A percentile compares a stretch with the other conserved stretches of the same genome.
Conservation (phyloP, 352 stramenopile species). For the Globisporangium canariense region DNA sequence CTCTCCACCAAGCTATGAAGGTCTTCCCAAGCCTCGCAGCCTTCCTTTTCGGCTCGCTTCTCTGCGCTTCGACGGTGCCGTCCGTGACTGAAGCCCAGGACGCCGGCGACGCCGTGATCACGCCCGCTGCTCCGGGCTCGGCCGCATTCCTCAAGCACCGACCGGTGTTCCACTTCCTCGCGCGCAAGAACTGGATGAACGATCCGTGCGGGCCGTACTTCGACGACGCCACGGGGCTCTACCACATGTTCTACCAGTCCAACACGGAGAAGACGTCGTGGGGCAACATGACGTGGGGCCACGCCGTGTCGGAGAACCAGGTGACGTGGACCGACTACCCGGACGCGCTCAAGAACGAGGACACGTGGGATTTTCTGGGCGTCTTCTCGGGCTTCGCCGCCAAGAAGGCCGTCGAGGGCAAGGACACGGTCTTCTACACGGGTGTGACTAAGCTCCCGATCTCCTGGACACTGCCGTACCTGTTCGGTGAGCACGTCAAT, state of each 20-base stretch:
- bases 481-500: conserved; percentile 66
- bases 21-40: conserved; percentile 23
- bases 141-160: conserved; percentile 53
- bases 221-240: conserved; percentile 49
- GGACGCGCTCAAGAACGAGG: conserved; percentile 45
- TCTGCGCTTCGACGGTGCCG: conserved; percentile 3
- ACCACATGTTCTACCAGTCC: conserved; percentile 82
- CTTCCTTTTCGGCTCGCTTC: conserved; percentile 14
- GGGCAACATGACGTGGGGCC: conserved; percentile 79
- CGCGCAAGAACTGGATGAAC: conserved; percentile 82
- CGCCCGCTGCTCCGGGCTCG: conserved; percentile 26
- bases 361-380: conserved; percentile 69
- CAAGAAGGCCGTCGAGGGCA: conserved; percentile 52
- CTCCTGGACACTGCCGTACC: conserved; percentile 39
- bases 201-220: conserved; percentile 78
- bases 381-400: conserved; percentile 73
- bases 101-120: conserved; percentile 23
- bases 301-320: conserved; percentile 68
- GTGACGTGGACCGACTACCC: conserved; percentile 71
- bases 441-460: conserved; percentile 28
- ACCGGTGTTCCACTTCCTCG: conserved; percentile 55
- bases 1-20: conserved; percentile 19
- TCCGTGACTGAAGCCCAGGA: conserved; percentile 8
- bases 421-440: conserved; percentile 59
- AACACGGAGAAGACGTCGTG: conserved; percentile 58